Evolutionary conservation across 208 protist species (phyloP).

Genomic region (Polymyxa betae): DNA sequence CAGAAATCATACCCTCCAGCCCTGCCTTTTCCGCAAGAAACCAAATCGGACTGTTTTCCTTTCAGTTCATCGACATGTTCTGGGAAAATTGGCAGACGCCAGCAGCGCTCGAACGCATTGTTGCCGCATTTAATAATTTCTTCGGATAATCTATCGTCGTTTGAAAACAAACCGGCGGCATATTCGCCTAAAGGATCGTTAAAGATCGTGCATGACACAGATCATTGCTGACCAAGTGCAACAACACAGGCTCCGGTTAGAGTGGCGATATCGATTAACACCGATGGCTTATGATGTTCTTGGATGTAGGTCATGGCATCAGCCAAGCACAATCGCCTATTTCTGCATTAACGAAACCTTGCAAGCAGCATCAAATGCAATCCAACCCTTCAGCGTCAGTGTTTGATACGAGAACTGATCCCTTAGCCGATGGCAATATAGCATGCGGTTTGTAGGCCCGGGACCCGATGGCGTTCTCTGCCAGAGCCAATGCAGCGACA

Average conservation of each 20-base stretch:
- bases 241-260: conserved; percentile 36
- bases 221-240: not conserved
- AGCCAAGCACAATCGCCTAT: not conserved
- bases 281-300: conserved; percentile 2
- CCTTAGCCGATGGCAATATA: not conserved
- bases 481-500: conserved; percentile 23
- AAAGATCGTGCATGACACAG: not conserved
- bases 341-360: not conserved
- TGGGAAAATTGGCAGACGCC: conserved; percentile 34
- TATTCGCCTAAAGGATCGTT: not conserved
- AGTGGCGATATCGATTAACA: conserved; percentile 8
- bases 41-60: conserved; percentile 9
- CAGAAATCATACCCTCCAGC: not conserved
- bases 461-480: conserved; percentile 42
- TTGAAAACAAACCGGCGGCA: conserved; percentile 37
- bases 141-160: not conserved
- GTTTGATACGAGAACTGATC: conserved; percentile 27
- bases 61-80: conserved; percentile 42
- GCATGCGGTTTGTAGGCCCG: conserved; percentile 29
- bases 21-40: not conserved
- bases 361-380: not conserved
- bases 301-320: conserved; percentile 42
- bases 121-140: not conserved
- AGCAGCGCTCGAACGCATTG: conserved; percentile 5
- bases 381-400: conserved; percentile 37